These are phyloP conservation scores for Pyrenophora graminea DNA, from an alignment of 2,329 filamentous ascomycete species.

Conservation along the genomic window DNA sequence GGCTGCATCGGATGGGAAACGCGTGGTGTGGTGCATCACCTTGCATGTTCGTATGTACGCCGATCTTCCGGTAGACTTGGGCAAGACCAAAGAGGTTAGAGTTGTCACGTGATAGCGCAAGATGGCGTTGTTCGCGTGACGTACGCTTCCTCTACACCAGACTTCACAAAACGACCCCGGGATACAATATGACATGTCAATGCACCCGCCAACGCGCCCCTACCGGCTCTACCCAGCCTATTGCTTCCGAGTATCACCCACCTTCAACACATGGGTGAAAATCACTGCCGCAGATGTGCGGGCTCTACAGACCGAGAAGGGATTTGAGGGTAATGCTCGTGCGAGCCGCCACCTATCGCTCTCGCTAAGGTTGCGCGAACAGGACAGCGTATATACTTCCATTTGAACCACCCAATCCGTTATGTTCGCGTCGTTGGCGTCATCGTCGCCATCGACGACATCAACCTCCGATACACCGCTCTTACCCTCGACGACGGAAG, in stretches of 20 bases:
- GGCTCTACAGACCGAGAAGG: constrained; percentile 51
- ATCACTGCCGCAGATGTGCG: constrained; percentile 62
- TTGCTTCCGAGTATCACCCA: constrained; percentile 64
- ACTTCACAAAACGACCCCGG: constrained; percentile 9
- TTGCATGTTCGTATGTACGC: constrained; percentile 17
- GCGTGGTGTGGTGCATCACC: constrained; percentile 19
- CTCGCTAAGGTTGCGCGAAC: not conserved
- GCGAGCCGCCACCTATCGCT: not conserved
- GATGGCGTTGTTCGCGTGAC: constrained; percentile 18
- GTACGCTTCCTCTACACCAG: constrained; percentile 14
- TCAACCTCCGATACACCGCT: constrained; percentile 48
- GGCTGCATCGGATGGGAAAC: constrained; percentile 33
- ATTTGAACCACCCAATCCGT: constrained; percentile 59
- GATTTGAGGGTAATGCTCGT: constrained; percentile 55
- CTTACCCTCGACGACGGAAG: constrained; percentile 66
- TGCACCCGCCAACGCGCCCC: constrained; percentile 25
- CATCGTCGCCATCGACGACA: constrained; percentile 51
- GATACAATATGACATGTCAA: constrained; percentile 40
- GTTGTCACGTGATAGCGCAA: constrained; percentile 13
- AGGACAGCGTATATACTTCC: constrained; percentile 61
- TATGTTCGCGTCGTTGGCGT: constrained; percentile 53
- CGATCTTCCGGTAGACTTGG: constrained; percentile 21
- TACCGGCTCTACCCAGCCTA: constrained; percentile 59
- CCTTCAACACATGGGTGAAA: constrained; percentile 66
- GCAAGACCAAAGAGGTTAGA: not conserved